Evolutionary conservation across 805 yeast genomes (phyloP), one percentile per base, ranked within the genome.

Genomic region (Blastobotrys mokoenaii): DNA sequence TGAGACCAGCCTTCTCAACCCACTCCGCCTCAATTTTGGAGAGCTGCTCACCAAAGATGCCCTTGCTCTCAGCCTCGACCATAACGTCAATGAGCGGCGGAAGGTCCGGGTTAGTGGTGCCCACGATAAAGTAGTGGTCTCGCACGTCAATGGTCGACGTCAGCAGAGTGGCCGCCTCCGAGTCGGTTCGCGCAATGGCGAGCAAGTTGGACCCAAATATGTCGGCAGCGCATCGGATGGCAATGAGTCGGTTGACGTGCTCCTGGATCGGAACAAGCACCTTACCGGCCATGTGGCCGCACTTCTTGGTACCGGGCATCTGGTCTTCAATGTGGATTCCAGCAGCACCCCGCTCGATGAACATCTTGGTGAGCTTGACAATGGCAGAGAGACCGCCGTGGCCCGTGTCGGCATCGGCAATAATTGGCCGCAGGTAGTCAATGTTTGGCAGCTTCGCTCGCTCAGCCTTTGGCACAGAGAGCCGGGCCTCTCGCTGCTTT

Each of bases 221-320:
- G 69, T 90, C 97, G 41, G 97, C 96, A 60, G 94, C 80, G 51
- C 95, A 87, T 68, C 97, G 82, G 60, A 90, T 85, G 41, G 97
- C 94, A 53, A 87, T 82, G 64, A 90, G 74, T 66, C 97, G 80
- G 72, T 86, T 88, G 68, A 90, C 85, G 70, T 90, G 97, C 72
- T 90, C 97, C 70, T 88, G 96, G 49, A 88, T 93, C 52, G 97
- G 97, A 51, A 90, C 96, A 56, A 90, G 79, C 44, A 93, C 97
- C 69, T 93, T 87, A 59, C 97, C 97, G 55, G 95, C 97, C 97
- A 90, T 90, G 70, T 90, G 97, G 50, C 97, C 97, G 72, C 97
- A 90, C 72, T 90, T 90, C 69, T 90, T 90, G 59, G 97, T 90
- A 59, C 97, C 96, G 45, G 97, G 96, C 45, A 97, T 96, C 75